Evolutionary conservation across 2,329 filamentous ascomycete genomes (phyloP).

Genomic region (Aspergillus flavus): DNA sequence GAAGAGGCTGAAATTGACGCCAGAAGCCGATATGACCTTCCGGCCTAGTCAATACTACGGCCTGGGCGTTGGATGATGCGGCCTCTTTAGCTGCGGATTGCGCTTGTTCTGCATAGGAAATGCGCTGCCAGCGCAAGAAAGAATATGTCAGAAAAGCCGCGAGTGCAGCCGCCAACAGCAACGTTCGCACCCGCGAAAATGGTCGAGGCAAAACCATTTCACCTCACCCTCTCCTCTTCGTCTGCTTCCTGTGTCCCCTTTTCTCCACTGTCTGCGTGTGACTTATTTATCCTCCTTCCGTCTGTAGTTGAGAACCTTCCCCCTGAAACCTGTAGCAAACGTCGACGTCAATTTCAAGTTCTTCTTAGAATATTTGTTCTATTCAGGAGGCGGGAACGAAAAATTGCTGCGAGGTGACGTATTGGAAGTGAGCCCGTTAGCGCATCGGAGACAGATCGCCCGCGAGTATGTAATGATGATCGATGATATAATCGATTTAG

Average conservation of each 20-base stretch:
- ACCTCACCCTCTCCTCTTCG: not conserved
- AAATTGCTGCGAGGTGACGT: not conserved
- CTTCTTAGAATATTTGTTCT: not conserved
- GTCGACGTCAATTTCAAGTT: not conserved
- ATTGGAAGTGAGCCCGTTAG: not conserved
- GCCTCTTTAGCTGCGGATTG: not conserved
- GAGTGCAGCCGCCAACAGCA: slow-evolving; percentile 22
- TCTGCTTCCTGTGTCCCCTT: not conserved
- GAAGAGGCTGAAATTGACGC: slow-evolving; percentile 34
- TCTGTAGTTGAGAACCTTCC: not conserved
- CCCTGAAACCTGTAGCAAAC: not conserved
- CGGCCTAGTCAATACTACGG: slow-evolving; percentile 7
- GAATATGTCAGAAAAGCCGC: slow-evolving; percentile 20
- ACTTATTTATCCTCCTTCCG: not conserved
- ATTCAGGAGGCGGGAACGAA: not conserved
- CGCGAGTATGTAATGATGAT: not conserved
- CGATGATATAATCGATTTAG: not conserved
- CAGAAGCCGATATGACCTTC: slow-evolving; percentile 36
- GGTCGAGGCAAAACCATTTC: slow-evolving; percentile 21
- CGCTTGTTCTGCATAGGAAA: not conserved
- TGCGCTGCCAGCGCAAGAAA: slow-evolving; percentile 17
- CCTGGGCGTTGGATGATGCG: not conserved
- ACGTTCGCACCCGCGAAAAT: slow-evolving; percentile 19
- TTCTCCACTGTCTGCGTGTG: not conserved
- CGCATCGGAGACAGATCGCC: not conserved